Conservation (phyloP, 2,329 filamentous ascomycete genomes). For the Hypoxylon sp. region DNA sequence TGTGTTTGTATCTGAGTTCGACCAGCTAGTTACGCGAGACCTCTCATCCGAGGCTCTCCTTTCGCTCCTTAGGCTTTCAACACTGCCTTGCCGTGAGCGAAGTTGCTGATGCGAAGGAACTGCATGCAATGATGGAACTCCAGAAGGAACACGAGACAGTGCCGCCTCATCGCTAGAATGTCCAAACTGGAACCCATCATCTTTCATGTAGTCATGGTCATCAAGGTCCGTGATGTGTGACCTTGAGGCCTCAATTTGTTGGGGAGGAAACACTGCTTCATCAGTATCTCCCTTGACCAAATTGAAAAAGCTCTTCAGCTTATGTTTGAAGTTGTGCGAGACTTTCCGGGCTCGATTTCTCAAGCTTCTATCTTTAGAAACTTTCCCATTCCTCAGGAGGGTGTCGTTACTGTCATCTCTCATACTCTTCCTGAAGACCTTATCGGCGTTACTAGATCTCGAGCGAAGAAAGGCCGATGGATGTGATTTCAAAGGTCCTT, state of each 20-base stretch:
- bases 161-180: constrained; percentile 47
- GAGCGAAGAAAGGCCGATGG: constrained; percentile 63
- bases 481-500: constrained; percentile 55
- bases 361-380: constrained; percentile 57
- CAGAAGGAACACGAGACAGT: constrained; percentile 65
- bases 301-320: constrained; percentile 71
- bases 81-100: constrained; percentile 68
- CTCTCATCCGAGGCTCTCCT: constrained; percentile 63
- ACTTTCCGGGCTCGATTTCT: constrained; percentile 71
- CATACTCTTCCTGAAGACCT: constrained; percentile 60
- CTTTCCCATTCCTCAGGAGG: constrained; percentile 47
- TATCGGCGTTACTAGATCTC: constrained; percentile 56
- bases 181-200: constrained; percentile 36
- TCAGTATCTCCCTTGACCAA: constrained; percentile 58
- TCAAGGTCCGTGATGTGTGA: constrained; percentile 49
- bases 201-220: constrained; percentile 29
- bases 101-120: constrained; percentile 63
- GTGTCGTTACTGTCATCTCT: constrained; percentile 66
- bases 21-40: constrained; percentile 82
- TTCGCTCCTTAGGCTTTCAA: constrained; percentile 64
- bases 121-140: constrained; percentile 66
- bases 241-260: constrained; percentile 67
- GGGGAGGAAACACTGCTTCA: constrained; percentile 60
- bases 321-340: constrained; percentile 73
- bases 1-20: constrained; percentile 72